Evolutionary conservation across 73 alveolate species (phyloP).

Genomic region (Effrenium voratum): DNA sequence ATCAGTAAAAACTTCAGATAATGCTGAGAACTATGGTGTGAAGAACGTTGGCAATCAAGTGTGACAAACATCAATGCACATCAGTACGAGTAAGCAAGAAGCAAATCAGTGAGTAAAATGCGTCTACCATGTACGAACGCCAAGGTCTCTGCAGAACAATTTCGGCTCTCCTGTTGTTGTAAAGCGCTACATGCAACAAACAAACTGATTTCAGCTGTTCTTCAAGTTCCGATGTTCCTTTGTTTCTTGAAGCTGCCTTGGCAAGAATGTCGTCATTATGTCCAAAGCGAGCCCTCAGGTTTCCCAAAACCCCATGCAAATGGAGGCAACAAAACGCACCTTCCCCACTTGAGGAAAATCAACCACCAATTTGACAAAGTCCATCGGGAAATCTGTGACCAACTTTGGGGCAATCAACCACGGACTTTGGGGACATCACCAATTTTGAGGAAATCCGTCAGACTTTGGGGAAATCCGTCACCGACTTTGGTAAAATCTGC

Average conservation of each 20-base stretch:
- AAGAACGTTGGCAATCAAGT: constrained; percentile 62
- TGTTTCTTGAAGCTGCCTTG: constrained; percentile 35
- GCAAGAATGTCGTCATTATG: constrained; percentile 34
- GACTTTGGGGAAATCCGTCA: background rate
- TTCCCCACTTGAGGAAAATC: constrained; percentile 50
- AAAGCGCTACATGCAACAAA: constrained; percentile 49
- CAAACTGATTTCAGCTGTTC: constrained; percentile 67
- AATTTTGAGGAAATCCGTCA: background rate
- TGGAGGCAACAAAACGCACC: constrained; percentile 62
- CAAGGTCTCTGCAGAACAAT: constrained; percentile 27
- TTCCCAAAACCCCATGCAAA: constrained; percentile 60
- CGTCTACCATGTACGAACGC: constrained; percentile 51
- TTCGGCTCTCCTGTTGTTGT: background rate
- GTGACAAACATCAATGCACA: constrained; percentile 62
- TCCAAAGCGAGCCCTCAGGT: constrained; percentile 59
- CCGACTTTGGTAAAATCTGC: background rate
- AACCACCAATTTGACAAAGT: constrained; percentile 24
- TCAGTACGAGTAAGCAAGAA: constrained; percentile 58
- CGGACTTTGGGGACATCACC: background rate
- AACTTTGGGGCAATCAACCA: background rate
- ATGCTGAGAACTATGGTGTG: constrained; percentile 40
- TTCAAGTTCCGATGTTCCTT: constrained; percentile 48
- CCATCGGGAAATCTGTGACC: constrained; percentile 34
- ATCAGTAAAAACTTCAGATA: constrained; percentile 47
- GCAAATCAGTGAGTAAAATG: constrained; percentile 61